phyloP scores from a whole-genome alignment of 768 basidiomycete species.

The Macrocybe gigantea region DNA sequence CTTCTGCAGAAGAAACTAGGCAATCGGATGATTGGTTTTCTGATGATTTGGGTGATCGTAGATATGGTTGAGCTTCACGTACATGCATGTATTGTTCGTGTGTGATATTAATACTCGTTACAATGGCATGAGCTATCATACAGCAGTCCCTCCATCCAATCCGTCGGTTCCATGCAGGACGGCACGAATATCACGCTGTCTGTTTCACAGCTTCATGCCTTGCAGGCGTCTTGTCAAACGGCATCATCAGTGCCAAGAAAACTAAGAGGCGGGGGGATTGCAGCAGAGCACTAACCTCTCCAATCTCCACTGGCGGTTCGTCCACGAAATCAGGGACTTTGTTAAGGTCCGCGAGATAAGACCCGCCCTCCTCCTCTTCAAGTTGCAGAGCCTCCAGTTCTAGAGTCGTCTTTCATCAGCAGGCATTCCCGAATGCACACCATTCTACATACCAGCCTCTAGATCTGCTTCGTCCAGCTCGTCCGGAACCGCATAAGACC shows the following conservation, averaged over 20 bases:
- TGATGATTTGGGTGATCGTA: slow-evolving; percentile 39
- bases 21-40: slow-evolving; percentile 76
- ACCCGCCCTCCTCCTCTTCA: slow-evolving; percentile 88
- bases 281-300: slow-evolving; percentile 41
- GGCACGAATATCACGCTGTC: slow-evolving; percentile 26
- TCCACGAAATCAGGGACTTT: slow-evolving; percentile 93
- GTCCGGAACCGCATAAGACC: slow-evolving; percentile 95
- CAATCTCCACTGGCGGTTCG: slow-evolving; percentile 68
- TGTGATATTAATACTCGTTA: neutral
- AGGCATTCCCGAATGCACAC: neutral
- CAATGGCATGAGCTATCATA: neutral
- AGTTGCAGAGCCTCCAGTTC: slow-evolving; percentile 93
- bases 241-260: slow-evolving; percentile 1
- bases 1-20: slow-evolving; percentile 51
- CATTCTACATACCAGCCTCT: slow-evolving; percentile 69
- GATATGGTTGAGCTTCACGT: slow-evolving; percentile 54
- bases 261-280: neutral
- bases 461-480: slow-evolving; percentile 97
- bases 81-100: neutral
- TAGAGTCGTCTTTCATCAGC: slow-evolving; percentile 22
- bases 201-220: slow-evolving; percentile 52
- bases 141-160: neutral
- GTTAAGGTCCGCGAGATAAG: slow-evolving; percentile 82
- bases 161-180: slow-evolving; percentile 5
- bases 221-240: slow-evolving; percentile 29